Evolutionary conservation across 2,329 filamentous ascomycete species (phyloP), one percentile per base, ranked within the genome.

Genomic region (Neurospora sp.): DNA sequence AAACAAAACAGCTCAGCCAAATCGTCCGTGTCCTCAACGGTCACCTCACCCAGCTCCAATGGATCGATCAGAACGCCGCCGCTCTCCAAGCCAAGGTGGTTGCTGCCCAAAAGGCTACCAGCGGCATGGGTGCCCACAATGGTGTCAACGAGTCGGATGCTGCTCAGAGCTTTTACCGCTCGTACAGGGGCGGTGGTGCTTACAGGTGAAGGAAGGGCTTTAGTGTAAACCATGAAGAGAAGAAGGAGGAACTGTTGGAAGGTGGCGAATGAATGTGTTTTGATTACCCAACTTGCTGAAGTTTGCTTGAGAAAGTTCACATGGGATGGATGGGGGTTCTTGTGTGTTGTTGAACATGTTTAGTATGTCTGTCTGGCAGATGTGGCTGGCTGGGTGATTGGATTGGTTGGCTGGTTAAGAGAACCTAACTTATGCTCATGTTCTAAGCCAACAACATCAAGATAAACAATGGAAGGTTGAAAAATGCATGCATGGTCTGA

Each of bases 11-110:
- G 91, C 86, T 98, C 77, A 95, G 93, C 75, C 93, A 97, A 81
- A 97, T 99, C 77, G 95, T 98, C 68, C 91, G 93, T 73, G 93
- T 98, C 67, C 89, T 99, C 75, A 99, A 99, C 79, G 89, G 91
- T 33, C 96, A 99, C 79, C 88, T 99, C 43, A 89, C 90, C 41
- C 94, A 97, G 80, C 85, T 99, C 71, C 95, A 97, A 81, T 92
- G 91, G 83, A 98, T 99, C 79, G 95, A 98, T 78, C 88, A 89
- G 73, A 94, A 95, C 73, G 92, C 95, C 41, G 87, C 89, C 17
- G 87, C 90, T 39, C 84, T 98, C 68, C 92, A 96, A 79, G 86
- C 89, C 71, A 97, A 97, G 85, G 92, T 98, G 68, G 82, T 84
- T 6, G 88, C 90, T 38, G 92, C 94, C 33, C 93, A 97, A 78